Base-by-base conservation (phyloP, 2,329 filamentous ascomycete species). In the Berkeleyomyces basicola region DNA sequence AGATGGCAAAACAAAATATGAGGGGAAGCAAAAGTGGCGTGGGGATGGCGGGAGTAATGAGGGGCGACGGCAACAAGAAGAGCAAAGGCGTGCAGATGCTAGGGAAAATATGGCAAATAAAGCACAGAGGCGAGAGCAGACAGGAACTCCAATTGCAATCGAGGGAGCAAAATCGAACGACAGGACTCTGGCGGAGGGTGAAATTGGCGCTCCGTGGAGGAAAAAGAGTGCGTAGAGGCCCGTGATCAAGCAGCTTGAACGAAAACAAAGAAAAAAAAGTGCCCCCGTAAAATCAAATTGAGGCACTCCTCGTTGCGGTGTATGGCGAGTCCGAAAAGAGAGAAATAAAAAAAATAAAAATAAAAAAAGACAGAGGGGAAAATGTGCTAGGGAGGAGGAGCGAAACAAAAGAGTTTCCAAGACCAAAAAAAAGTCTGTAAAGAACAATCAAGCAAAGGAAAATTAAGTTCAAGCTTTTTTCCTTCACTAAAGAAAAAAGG, bases 391-490 rank as follows among this genome's bases (percentile, higher is more conserved):
- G 49, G 49, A 16, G 11, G 23, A 23, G 23, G 23, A 23, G 23
- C 23, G 14, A 55, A 55, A 47, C 33, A 37, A 11, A 11, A 37
- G 33, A 55, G 33, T 23, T 33, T 55, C 31, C 9, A 55, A 14
- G 51, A 14, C 33, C 14, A 55, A 55, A 37, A 55, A 37, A 55
- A 5, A 37, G 16, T 14, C n/a, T n/a, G 33, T 14, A 55, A 33
- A 7, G 33, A 37, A 55, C 9, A 55, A 33, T 55, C 7, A 36
- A 55, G 51, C 51, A 6, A 11, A 55, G 23, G 44, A 36, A 46
- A 40, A 58, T 58, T 14, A 44, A 44, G 58, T 59, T 43, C 39
- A 59, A 46, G 58, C 58, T 59, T 44, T 44, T 31, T 46, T 46
- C 16, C 16, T 46, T 46, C 43, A 46, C 43, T 46, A 46, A n/a